Base-by-base conservation (phyloP, 2,329 filamentous ascomycete species). In the Plectosphaerella cucumerina region DNA sequence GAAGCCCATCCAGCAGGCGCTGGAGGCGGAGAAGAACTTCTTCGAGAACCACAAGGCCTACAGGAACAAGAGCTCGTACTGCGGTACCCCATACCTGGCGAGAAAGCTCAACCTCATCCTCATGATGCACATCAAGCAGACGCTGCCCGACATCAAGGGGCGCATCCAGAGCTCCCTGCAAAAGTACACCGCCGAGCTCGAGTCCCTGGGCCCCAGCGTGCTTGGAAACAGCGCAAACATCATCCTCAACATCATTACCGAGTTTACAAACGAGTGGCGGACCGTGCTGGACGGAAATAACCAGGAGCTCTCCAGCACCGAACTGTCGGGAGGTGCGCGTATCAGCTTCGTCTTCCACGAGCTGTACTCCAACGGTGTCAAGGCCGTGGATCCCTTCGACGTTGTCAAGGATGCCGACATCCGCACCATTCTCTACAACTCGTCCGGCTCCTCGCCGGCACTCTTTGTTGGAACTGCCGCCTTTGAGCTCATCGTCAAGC, bases 41-140 rank as follows among this genome's bases (percentile, higher is more conserved):
- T 99, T 99, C 68, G 94, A 99, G 64, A 93, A 93, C 70, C 94
- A 99, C 81, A 96, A 95, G 75, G 93, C 94, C 33, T 99, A 99
- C 73, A 84, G 92, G 54, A 99, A 97, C 75, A 99, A 99, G 84
- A 92, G 90, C 66, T 89, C 92, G 6, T 99, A 99, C 79, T 99
- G 94, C 71, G 94, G 94, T 69, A 99, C 94, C 3, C 94, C 94
- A 4, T 99, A 99, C 66, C 78, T 99, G 53, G 94, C 94, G 4
- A 86, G 93, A 60, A 99, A 99, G 74, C 83, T 99, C 54, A 99
- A 99, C 73, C 79, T 99, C 63, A 97, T 99, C 65, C 81, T 99
- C 60, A 97, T 99, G 93, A 99, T 99, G 94, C 94, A 99, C 77
- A 99, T 99, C 78, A 99, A 99, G 75, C 93, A 99, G 76, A 99